phyloP scores from a whole-genome alignment of 2,329 filamentous ascomycete genomes.

The Colletotrichum sp. region DNA sequence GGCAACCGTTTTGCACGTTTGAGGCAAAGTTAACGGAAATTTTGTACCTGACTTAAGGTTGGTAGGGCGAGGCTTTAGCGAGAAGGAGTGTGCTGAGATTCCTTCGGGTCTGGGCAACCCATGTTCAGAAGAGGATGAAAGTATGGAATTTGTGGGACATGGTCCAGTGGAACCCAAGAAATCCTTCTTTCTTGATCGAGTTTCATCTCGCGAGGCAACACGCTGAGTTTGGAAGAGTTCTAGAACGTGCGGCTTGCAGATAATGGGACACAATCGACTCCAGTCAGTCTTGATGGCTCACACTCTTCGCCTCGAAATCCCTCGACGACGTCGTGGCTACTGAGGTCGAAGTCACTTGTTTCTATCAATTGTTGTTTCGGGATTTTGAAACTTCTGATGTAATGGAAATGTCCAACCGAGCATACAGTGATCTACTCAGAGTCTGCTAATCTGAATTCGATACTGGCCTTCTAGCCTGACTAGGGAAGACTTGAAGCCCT shows the following conservation, averaged over 20 bases:
- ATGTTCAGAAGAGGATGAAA: background rate
- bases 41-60: background rate
- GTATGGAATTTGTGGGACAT: background rate
- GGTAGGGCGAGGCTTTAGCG: background rate
- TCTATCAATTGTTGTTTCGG: background rate
- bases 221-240: background rate
- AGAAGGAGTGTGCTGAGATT: background rate
- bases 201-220: background rate
- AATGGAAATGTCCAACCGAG: background rate
- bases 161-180: background rate
- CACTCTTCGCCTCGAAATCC: background rate
- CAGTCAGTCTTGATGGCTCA: background rate
- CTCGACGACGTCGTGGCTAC: background rate
- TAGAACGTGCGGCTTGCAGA: background rate
- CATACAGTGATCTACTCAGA: rapidly evolving
- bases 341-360: background rate
- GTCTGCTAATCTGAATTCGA: background rate
- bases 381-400: no score
- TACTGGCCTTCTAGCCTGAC: background rate
- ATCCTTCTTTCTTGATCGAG: background rate
- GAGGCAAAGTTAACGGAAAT: rapidly evolving
- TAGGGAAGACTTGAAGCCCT: background rate
- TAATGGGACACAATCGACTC: background rate
- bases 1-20: background rate
- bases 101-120: background rate